These are phyloP conservation scores for Blastocystis sp. DNA, from an alignment of 352 stramenopile genomes.

Conservation along the genomic window DNA sequence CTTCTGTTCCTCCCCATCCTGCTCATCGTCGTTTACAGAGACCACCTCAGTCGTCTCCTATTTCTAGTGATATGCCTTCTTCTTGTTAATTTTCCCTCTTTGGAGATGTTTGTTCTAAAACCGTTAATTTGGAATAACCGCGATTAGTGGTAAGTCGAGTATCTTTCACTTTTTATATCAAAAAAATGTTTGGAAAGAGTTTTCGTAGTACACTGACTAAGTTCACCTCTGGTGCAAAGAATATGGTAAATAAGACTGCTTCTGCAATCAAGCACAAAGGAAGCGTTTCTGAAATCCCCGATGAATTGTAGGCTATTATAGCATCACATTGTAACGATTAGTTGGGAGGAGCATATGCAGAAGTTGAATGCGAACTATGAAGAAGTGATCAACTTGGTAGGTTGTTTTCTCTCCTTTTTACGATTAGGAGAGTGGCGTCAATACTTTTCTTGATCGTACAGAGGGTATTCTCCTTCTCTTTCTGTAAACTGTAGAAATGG, in stretches of 20 bases:
- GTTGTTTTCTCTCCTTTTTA: neutral
- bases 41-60: neutral
- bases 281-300: constrained; percentile 36
- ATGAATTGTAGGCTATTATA: neutral
- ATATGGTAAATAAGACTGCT: constrained; percentile 19
- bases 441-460: neutral
- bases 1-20: neutral
- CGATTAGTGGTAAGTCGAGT: neutral
- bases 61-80: no score
- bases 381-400: neutral
- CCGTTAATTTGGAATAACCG: neutral
- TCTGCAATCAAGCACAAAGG: constrained; percentile 46
- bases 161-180: neutral
- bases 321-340: neutral
- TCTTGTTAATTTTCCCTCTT: no score
- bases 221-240: constrained; percentile 12
- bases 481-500: constrained; percentile 1
- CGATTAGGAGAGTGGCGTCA: neutral
- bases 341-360: neutral
- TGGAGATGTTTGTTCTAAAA: neutral
- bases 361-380: constrained; percentile 36
- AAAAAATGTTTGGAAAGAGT: constrained; percentile 26
- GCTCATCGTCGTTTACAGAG: neutral
- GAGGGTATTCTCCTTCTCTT: neutral
- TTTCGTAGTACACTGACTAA: constrained; percentile 44